These are phyloP conservation scores for Ustilago tritici DNA, from an alignment of 1,284 basidiomycete genomes.

Conservation along the genomic window DNA sequence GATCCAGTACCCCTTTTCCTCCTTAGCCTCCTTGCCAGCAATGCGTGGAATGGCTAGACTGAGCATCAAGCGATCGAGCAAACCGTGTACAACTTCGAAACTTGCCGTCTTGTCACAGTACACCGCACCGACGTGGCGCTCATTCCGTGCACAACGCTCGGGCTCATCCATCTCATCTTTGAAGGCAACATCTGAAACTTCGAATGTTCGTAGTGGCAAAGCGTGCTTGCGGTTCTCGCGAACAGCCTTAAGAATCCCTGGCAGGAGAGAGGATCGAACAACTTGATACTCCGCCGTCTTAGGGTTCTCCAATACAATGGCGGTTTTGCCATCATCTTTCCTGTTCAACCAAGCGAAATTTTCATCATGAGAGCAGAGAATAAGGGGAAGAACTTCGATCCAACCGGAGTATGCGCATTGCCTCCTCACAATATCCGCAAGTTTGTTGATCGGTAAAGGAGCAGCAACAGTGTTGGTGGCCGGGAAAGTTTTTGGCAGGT, in stretches of 20 bases:
- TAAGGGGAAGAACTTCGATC: slow-evolving; percentile 93
- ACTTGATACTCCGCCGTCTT: slow-evolving; percentile 98
- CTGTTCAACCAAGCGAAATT: slow-evolving; percentile 94
- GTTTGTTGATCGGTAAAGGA: slow-evolving; percentile 87
- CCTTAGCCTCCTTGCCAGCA: slow-evolving; percentile 72
- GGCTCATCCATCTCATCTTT: slow-evolving; percentile 77
- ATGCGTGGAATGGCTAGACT: slow-evolving; percentile 90
- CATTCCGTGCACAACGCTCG: slow-evolving; percentile 88
- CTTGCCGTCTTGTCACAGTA: slow-evolving; percentile 97
- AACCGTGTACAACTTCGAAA: slow-evolving; percentile 95
- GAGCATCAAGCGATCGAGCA: slow-evolving; percentile 93
- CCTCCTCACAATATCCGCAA: slow-evolving; percentile 86
- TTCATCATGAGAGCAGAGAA: slow-evolving; percentile 98
- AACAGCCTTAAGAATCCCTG: slow-evolving; percentile 94
- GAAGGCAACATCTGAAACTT: slow-evolving; percentile 91
- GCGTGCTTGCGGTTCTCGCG: slow-evolving; percentile 95
- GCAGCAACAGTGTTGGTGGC: slow-evolving; percentile 95
- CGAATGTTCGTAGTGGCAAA: slow-evolving; percentile 92
- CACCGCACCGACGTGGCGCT: slow-evolving; percentile 86
- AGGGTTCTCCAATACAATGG: slow-evolving; percentile 93
- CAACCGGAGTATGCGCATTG: slow-evolving; percentile 96
- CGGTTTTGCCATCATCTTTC: slow-evolving; percentile 81
- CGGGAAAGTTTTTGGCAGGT: slow-evolving; percentile 90
- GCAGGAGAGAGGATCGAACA: slow-evolving; percentile 92
- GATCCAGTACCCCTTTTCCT: slow-evolving; percentile 88